Conservation (phyloP, 23 red algal genomes). For the Pyropia haitanensis region DNA sequence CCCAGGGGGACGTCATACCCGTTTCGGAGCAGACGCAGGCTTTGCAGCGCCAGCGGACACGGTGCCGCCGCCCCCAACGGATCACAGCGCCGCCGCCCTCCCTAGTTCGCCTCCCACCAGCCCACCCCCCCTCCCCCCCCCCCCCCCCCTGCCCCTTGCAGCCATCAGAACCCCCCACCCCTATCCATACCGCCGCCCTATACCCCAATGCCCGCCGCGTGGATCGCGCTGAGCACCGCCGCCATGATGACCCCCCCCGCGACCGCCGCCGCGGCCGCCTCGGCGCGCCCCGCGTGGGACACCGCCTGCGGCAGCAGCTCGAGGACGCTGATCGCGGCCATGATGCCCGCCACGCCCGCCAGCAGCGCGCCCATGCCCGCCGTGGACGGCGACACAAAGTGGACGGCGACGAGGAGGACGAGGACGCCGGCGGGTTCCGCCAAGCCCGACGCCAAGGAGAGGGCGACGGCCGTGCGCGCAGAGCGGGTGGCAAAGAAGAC, state of each 20-base stretch:
- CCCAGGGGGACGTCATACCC: too few relatives aligned
- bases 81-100: too few relatives aligned
- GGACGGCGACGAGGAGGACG: constrained; percentile 15
- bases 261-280: constrained; percentile 4
- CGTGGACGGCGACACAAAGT: constrained; percentile 5
- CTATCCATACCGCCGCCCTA: neutral
- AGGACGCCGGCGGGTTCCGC: constrained; percentile 72
- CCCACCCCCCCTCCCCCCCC: too few relatives aligned
- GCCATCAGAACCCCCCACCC: neutral
- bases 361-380: constrained; percentile 25
- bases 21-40: too few relatives aligned
- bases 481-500: constrained; percentile 50
- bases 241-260: constrained; percentile 43
- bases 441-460: constrained; percentile 54
- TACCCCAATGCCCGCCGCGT: constrained; percentile 13
- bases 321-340: constrained; percentile 27
- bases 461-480: constrained; percentile 15
- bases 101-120: too few relatives aligned
- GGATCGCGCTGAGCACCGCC: constrained; percentile 19
- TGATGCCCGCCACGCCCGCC: constrained; percentile 56
- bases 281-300: constrained; percentile 20
- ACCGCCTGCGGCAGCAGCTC: constrained; percentile 67
- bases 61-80: too few relatives aligned
- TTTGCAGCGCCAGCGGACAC: too few relatives aligned
- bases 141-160: too few relatives aligned